Conservation (phyloP, 108 stramenopile species). For the Hondaea fermentalgiana region DNA sequence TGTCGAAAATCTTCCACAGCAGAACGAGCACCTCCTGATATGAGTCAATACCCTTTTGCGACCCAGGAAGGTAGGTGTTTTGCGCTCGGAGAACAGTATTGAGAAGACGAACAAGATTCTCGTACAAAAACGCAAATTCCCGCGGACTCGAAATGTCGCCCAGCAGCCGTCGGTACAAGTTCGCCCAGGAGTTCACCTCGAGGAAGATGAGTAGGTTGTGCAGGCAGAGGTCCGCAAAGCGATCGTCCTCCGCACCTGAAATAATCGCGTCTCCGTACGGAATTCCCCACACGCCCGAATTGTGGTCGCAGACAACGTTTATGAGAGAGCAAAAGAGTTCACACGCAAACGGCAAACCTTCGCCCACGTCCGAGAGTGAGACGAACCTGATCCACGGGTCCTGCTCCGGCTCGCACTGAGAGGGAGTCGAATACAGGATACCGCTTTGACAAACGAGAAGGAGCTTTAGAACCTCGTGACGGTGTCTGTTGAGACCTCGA, state of each 20-base stretch:
- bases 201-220: conserved; percentile 76
- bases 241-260: conserved; percentile 52
- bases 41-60: conserved; percentile 62
- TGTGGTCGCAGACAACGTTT: conserved; percentile 74
- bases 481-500: conserved; percentile 66
- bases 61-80: conserved; percentile 64
- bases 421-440: conserved; percentile 73
- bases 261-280: conserved; percentile 54
- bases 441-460: conserved; percentile 75
- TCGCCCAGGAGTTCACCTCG: conserved; percentile 57
- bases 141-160: conserved; percentile 59
- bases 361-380: conserved; percentile 62
- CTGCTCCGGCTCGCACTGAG: conserved; percentile 75
- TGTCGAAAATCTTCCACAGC: conserved; percentile 90
- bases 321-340: conserved; percentile 82
- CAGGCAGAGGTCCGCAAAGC: conserved; percentile 67
- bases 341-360: conserved; percentile 64
- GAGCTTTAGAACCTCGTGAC: conserved; percentile 82
- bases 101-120: conserved; percentile 75
- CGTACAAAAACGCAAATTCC: conserved; percentile 68
- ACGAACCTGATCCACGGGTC: conserved; percentile 75
- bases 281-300: conserved; percentile 62
- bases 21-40: conserved; percentile 88
- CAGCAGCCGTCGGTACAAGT: conserved; percentile 72
- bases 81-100: conserved; percentile 68